Percentiles rank a stretch among this genome's conserved stretches.
Evolutionary conservation across 257 asterid species (phyloP).

Genomic region (Solanum dulcamara): DNA sequence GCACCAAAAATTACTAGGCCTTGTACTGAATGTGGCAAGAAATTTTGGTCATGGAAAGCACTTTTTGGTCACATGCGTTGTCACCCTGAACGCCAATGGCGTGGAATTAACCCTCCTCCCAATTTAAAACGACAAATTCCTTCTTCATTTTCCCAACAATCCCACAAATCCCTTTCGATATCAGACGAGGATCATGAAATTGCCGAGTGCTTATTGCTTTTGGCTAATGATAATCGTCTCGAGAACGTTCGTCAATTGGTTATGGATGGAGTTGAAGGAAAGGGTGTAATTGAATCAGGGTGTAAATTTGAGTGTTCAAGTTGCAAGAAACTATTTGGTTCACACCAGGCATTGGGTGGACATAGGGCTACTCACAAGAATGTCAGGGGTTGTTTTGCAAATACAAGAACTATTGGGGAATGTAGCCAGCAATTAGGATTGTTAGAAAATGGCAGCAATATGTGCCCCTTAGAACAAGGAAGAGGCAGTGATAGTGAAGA

Average conservation of each 20-base stretch:
- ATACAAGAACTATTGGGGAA: conserved; percentile 24
- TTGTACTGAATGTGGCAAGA: conserved; percentile 72
- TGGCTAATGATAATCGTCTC: conserved; percentile 22
- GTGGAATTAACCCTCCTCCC: conserved; percentile 78
- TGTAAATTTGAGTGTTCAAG: conserved; percentile 61
- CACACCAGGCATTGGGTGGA: conserved; percentile 81
- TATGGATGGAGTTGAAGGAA: not conserved
- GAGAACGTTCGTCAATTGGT: conserved; percentile 6
- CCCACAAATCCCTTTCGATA: not conserved
- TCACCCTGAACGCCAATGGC: conserved; percentile 94
- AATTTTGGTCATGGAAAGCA: conserved; percentile 79
- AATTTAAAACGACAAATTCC: conserved; percentile 1
- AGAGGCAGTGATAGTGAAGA: not conserved
- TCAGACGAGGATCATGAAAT: conserved; percentile 56
- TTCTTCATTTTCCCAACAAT: not conserved
- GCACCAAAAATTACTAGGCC: conserved; percentile 60
- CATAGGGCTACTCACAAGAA: conserved; percentile 84
- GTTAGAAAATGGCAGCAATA: not conserved
- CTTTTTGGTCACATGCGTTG: conserved; percentile 99
- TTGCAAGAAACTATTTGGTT: conserved; percentile 74
- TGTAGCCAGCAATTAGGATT: not conserved
- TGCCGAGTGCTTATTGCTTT: conserved; percentile 41
- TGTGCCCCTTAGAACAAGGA: not conserved
- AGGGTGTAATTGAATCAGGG: not conserved
- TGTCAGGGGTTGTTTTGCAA: conserved; percentile 79